Conservation (phyloP, 2,329 filamentous ascomycete species). For the Amylocarpus encephaloides region DNA sequence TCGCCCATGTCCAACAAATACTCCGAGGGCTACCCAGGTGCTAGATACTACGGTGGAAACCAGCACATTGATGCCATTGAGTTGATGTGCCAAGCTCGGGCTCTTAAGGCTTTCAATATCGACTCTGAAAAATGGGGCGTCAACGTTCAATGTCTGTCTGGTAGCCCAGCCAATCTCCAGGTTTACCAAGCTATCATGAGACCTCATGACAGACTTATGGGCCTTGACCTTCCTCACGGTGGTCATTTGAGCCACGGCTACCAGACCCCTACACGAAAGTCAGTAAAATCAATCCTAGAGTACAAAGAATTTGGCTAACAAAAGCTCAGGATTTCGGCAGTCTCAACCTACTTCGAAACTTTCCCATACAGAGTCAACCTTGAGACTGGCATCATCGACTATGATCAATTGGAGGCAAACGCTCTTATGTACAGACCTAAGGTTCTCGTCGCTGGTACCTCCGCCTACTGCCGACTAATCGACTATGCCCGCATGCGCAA, state of each 20-base stretch:
- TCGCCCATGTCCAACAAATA: conserved; percentile 98
- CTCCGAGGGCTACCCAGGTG: conserved; percentile 96
- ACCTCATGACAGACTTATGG: conserved; percentile 94
- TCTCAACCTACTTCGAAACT: conserved; percentile 99
- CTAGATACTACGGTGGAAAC: conserved; percentile 98
- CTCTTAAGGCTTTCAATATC: conserved; percentile 83
- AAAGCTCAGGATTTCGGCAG: conserved; percentile 69
- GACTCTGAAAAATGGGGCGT: conserved; percentile 92
- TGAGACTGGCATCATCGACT: conserved; percentile 93
- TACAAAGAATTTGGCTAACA: conserved; percentile 13
- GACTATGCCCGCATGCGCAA: conserved; percentile 95
- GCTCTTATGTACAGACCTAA: conserved; percentile 91
- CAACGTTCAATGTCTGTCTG: conserved; percentile 92
- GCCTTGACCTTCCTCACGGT: conserved; percentile 91
- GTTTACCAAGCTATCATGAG: conserved; percentile 97
- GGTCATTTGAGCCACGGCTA: conserved; percentile 96
- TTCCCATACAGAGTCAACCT: conserved; percentile 90
- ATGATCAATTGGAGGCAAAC: conserved; percentile 85
- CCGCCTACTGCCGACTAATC: conserved; percentile 95
- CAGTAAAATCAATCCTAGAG: conserved; percentile 31
- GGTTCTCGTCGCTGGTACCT: conserved; percentile 92
- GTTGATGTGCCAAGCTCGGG: conserved; percentile 88
- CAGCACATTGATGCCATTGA: conserved; percentile 98
- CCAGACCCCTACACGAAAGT: conserved; percentile 91
- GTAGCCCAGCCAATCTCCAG: conserved; percentile 93